These are phyloP conservation scores for Ichthyophthirius multifiliis DNA, from an alignment of 169 alveolate genomes.

Conservation along the genomic window DNA sequence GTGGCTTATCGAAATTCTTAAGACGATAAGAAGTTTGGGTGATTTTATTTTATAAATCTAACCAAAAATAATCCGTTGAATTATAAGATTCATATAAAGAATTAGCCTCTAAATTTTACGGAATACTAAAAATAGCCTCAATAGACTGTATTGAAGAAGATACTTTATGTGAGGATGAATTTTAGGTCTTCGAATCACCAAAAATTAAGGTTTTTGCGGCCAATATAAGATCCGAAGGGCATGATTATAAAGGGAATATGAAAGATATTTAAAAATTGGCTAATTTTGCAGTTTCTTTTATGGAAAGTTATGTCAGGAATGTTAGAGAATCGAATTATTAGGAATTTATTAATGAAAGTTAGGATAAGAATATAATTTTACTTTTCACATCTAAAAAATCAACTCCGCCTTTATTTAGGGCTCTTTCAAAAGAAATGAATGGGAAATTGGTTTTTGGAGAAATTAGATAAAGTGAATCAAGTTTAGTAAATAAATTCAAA, in stretches of 20 bases:
- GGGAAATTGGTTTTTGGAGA: conserved; percentile 72
- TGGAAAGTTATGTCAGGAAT: conserved; percentile 74
- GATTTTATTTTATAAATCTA: conserved; percentile 55
- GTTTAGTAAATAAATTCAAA: conserved; percentile 46
- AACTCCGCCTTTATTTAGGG: conserved; percentile 78
- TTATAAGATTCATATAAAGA: conserved; percentile 14
- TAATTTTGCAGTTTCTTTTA: conserved; percentile 58
- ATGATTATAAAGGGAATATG: conserved; percentile 50
- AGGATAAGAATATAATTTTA: conserved; percentile 61
- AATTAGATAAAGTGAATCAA: conserved; percentile 65
- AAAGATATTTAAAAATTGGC: conserved; percentile 52
- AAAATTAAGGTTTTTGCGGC: conserved; percentile 63
- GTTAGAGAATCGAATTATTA: conserved; percentile 69
- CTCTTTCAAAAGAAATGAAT: conserved; percentile 67
- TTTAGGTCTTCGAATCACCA: conserved; percentile 60
- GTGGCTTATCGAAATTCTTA: conserved; percentile 59
- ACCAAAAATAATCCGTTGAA: neutral
- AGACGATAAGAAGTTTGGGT: conserved; percentile 80
- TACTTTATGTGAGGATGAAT: conserved; percentile 81
- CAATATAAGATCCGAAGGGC: conserved; percentile 56
- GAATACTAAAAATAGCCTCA: conserved; percentile 69
- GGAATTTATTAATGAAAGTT: conserved; percentile 55
- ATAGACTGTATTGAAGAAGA: conserved; percentile 71
- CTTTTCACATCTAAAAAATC: conserved; percentile 69
- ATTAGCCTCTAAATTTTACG: conserved; percentile 73